Percentiles rank a stretch among this genome's conserved stretches.
phyloP scores from a whole-genome alignment of 2,329 filamentous ascomycete genomes.

The Sordariomycetes sp. region DNA sequence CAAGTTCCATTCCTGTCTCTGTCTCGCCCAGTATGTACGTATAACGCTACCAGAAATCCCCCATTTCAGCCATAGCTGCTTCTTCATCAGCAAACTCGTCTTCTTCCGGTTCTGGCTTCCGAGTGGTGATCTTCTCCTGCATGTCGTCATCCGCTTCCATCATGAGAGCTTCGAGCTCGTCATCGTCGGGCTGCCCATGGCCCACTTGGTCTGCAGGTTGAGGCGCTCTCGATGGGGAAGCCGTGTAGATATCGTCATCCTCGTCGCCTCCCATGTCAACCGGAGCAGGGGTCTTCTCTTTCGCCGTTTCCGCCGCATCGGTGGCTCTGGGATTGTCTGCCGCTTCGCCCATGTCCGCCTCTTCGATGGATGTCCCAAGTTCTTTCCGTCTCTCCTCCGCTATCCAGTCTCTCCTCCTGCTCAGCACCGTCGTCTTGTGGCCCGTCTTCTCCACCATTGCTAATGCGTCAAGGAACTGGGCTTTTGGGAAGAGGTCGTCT shows the following conservation, averaged over 20 bases:
- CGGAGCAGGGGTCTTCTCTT: constrained; percentile 16
- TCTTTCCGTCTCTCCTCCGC: constrained; percentile 56
- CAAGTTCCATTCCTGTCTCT: no score
- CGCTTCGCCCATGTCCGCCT: constrained; percentile 12
- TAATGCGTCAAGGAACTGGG: constrained; percentile 83
- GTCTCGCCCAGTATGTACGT: neutral
- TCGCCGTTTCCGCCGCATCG: constrained; percentile 9
- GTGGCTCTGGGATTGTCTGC: constrained; percentile 14
- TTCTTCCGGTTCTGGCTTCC: constrained; percentile 7
- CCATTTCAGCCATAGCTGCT: constrained; percentile 57
- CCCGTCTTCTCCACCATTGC: constrained; percentile 88
- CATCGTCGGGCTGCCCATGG: constrained; percentile 19
- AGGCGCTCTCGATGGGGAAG: constrained; percentile 29
- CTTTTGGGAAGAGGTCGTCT: constrained; percentile 89
- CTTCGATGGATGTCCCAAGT: constrained; percentile 20
- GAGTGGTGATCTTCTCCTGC: neutral
- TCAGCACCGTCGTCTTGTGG: constrained; percentile 68
- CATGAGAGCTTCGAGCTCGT: constrained; percentile 41
- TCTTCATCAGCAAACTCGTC: constrained; percentile 50
- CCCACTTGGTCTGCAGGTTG: constrained; percentile 2
- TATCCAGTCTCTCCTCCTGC: constrained; percentile 73
- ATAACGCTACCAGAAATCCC: constrained; percentile 25
- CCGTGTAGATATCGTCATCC: constrained; percentile 44
- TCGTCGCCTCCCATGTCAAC: constrained; percentile 22
- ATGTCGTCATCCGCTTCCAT: constrained; percentile 29